Percentiles rank a stretch among this genome's conserved stretches.
These are phyloP conservation scores for Phycomyces blakesleeanus DNA, from an alignment of 192 early-diverging fungal species.

Conservation along the genomic window DNA sequence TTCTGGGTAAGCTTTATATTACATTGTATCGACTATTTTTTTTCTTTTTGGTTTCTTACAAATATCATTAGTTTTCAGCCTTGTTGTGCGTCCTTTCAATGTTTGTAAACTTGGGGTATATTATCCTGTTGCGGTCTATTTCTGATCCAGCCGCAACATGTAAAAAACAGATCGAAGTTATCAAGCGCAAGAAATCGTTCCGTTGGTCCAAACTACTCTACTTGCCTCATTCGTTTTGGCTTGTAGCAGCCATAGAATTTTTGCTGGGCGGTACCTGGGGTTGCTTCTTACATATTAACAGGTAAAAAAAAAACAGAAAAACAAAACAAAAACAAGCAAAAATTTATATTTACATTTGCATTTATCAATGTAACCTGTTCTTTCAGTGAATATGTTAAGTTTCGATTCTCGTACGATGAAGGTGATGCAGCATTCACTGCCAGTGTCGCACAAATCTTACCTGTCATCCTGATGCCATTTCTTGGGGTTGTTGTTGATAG, in stretches of 20 bases:
- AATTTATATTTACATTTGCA: not conserved
- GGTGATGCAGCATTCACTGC: constrained; percentile 60
- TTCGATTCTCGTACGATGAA: constrained; percentile 62
- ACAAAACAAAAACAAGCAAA: not conserved
- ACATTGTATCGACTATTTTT: constrained; percentile 39
- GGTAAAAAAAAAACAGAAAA: constrained; percentile 17
- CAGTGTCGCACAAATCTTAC: constrained; percentile 63
- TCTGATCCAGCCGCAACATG: constrained; percentile 15
- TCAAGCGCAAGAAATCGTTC: constrained; percentile 55
- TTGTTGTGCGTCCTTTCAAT: constrained; percentile 63
- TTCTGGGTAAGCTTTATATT: constrained; percentile 38
- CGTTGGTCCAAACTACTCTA: constrained; percentile 49
- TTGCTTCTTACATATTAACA: constrained; percentile 64
- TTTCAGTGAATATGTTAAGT: constrained; percentile 66
- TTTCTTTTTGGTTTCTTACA: too few species aligned
- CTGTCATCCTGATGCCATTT: constrained; percentile 66
- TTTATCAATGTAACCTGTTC: too few species aligned
- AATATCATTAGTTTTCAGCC: constrained; percentile 65
- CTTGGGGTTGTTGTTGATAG: constrained; percentile 68
- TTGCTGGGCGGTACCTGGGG: constrained; percentile 60
- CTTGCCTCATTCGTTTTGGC: constrained; percentile 60
- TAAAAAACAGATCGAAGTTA: constrained; percentile 18
- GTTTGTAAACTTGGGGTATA: constrained; percentile 65
- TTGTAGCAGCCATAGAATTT: constrained; percentile 55
- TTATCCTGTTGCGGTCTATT: constrained; percentile 51